Evolutionary conservation across 163 green algal species (phyloP).

Genomic region (Scenedesmus sp.): DNA sequence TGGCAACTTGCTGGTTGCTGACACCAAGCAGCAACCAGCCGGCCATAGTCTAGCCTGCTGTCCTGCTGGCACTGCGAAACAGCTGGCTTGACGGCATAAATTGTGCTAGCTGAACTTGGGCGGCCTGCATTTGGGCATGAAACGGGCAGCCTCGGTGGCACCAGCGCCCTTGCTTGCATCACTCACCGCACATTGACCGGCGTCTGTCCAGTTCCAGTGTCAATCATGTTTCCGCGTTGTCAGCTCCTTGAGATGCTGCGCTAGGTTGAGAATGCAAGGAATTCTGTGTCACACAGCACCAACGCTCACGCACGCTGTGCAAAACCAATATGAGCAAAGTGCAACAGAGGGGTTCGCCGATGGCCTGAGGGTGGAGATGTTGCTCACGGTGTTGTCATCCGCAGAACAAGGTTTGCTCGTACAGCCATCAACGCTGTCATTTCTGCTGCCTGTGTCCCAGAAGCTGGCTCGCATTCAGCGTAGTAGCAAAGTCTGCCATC

Average conservation of each 20-base stretch:
- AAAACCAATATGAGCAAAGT: background rate
- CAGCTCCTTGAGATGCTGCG: background rate
- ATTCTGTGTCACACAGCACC: background rate
- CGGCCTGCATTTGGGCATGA: background rate
- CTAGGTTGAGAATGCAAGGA: background rate
- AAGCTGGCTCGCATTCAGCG: no score
- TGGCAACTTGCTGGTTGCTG: slow-evolving; percentile 7
- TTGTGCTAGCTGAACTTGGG: background rate
- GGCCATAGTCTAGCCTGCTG: background rate
- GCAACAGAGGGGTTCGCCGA: background rate
- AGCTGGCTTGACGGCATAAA: background rate
- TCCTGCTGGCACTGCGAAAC: background rate
- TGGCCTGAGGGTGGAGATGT: background rate
- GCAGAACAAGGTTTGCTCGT: background rate
- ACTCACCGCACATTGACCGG: slow-evolving; percentile 28
- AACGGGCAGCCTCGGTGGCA: background rate
- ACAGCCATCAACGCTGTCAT: background rate
- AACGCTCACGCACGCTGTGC: background rate
- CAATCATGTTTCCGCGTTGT: slow-evolving; percentile 14
- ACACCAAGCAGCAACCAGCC: background rate
- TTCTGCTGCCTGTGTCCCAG: background rate
- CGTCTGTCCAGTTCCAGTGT: slow-evolving; percentile 37
- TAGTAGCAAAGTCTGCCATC: no score
- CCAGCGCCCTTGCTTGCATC: background rate
- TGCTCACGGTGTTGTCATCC: background rate